These are phyloP conservation scores for Lactarius sp. DNA, from an alignment of 768 basidiomycete species.

Conservation along the genomic window DNA sequence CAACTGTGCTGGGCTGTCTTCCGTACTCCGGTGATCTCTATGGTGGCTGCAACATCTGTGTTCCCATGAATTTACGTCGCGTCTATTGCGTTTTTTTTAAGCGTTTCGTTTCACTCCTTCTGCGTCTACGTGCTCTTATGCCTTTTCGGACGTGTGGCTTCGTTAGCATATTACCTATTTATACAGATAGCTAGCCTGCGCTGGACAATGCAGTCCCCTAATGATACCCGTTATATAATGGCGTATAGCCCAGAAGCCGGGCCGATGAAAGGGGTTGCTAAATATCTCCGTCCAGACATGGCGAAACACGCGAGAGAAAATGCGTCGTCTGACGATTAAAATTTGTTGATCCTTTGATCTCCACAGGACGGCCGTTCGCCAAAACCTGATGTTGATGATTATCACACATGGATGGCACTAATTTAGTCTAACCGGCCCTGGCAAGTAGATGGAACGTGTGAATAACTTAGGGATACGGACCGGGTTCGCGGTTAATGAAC, in stretches of 20 bases:
- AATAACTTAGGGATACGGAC: background rate
- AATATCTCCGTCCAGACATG: background rate
- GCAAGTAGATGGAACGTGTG: background rate
- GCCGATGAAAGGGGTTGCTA: background rate
- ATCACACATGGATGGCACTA: background rate
- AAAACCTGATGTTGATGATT: background rate
- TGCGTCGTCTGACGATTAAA: background rate
- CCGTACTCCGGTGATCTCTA: background rate
- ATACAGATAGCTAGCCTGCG: constrained; percentile 4
- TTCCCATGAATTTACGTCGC: constrained; percentile 2
- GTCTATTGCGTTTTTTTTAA: constrained; percentile 4
- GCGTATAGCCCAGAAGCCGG: background rate
- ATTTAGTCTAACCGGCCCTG: too few species aligned
- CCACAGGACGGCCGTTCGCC: background rate
- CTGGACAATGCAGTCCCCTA: background rate
- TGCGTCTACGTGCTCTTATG: background rate
- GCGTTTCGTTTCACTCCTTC: constrained; percentile 3
- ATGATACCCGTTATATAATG: constrained; percentile 16
- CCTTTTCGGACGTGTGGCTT: constrained; percentile 2
- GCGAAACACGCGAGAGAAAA: background rate
- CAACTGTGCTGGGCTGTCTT: background rate
- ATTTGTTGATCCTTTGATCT: background rate
- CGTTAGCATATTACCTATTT: constrained; percentile 5
- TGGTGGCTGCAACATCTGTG: background rate
- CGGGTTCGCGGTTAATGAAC: background rate